Base-by-base conservation (phyloP, 345 rosid genomes). In the Pelargonium nanum region DNA sequence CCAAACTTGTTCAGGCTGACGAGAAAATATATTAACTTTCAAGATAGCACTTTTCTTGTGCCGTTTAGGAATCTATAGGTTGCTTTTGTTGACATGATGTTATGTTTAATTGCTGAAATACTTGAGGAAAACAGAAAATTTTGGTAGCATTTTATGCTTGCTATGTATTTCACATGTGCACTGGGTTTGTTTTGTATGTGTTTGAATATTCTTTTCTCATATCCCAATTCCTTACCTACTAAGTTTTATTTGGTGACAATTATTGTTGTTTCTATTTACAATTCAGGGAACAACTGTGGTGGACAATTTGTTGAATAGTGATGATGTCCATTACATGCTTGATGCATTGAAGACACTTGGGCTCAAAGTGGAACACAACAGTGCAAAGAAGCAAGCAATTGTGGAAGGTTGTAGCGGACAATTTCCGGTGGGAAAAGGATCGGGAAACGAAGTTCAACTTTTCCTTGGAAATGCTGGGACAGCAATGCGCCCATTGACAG, bases 381-480 rank as follows among this genome's bases (percentile, higher is more conserved):
- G 72, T 70, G 81, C 73, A 45, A 70, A 57, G 24, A 84, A 81
- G 61, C 88, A 69, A 61, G 95, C 87, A 0, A 58, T 84, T 30
- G 90, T 87, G 58, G 88, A 85, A 84, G 99, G 99, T 53, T 93
- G 86, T 53, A 86, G 87, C 3, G 96, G 99, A 54, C 71, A 60
- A 30, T 93, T 93, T 72, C 95, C 90, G 0, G 87, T 78, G 45
- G 83, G 85, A 9, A 66, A 70, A 57, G 85, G 71, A 59, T 62
- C 85, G 24, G 81, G 77, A 53, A 66, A 71, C 32, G 87, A 79
- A 72, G 67, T 89, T 19, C 80, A 80, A 70, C 85, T 93, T 74
- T 93, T 87, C 85, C 92, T 93, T 4, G 97, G 99, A 30, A 89
- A 93, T 77, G 97, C 95, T 2, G 94, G 97, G 68, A 93, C 97